Conservation (phyloP, 768 basidiomycete species). For the Wakefieldia striispora region DNA sequence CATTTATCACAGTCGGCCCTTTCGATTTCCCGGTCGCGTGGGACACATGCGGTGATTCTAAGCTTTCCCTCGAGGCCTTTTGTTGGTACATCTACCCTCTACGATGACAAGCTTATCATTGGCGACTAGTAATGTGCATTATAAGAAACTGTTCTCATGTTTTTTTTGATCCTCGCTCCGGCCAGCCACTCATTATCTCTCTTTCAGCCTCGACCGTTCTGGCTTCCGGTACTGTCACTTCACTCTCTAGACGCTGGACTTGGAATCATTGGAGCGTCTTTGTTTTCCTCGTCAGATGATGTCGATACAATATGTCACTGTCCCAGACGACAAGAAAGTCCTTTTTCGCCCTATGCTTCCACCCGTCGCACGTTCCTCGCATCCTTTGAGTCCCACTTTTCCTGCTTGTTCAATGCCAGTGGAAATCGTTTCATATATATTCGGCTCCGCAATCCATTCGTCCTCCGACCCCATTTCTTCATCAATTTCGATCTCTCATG, state of each 20-base stretch:
- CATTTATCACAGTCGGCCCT: background rate
- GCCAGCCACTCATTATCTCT: background rate
- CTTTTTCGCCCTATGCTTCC: background rate
- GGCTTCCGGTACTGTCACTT: background rate
- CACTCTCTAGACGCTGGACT: background rate
- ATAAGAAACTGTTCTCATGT: background rate
- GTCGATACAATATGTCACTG: background rate
- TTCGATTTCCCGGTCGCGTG: conserved; percentile 14
- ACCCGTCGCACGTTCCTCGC: background rate
- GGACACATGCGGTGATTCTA: conserved; percentile 18
- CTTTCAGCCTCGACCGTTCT: background rate
- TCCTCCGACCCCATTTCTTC: conserved; percentile 25
- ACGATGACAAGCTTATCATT: background rate
- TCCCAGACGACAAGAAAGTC: background rate
- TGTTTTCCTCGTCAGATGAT: conserved; percentile 12
- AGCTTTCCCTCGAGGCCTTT: conserved; percentile 11
- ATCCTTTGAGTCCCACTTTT: background rate
- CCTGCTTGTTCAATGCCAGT: conserved; percentile 27
- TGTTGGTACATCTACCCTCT: conserved; percentile 4
- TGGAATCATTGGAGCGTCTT: background rate
- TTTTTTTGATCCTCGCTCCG: background rate
- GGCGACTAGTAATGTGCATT: conserved; percentile 1
- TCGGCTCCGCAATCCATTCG: conserved; percentile 30
- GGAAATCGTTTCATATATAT: conserved; percentile 38
- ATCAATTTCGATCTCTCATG: conserved; percentile 42